phyloP scores from a whole-genome alignment of 2,329 filamentous ascomycete genomes.

The Leptographium flavum region DNA sequence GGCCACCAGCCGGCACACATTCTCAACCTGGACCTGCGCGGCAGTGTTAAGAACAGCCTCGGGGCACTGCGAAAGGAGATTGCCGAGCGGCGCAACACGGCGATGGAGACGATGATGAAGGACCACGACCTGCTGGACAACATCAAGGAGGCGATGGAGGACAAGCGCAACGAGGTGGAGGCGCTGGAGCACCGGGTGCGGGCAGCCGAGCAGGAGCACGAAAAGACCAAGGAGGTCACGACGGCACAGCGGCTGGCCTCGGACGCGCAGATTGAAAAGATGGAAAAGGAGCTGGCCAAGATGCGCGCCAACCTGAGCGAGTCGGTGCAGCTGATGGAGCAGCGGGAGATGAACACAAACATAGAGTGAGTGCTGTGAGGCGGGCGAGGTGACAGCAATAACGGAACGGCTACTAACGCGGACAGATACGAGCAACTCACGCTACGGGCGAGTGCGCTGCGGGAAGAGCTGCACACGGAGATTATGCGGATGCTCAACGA shows the following conservation, averaged over 20 bases:
- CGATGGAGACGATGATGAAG: constrained; percentile 84
- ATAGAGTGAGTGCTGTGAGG: constrained; percentile 55
- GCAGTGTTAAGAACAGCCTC: constrained; percentile 67
- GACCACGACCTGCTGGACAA: constrained; percentile 87
- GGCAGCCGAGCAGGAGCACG: constrained; percentile 84
- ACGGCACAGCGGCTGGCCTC: constrained; percentile 76
- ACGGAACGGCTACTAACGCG: neutral
- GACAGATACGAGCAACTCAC: constrained; percentile 77
- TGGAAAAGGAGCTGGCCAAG: constrained; percentile 94
- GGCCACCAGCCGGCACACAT: constrained; percentile 86
- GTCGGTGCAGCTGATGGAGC: constrained; percentile 81
- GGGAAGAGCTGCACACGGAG: constrained; percentile 96
- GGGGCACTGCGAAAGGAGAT: constrained; percentile 73
- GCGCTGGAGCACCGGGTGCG: constrained; percentile 77
- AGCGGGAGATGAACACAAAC: constrained; percentile 89
- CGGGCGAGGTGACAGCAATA: neutral
- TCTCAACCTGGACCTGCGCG: constrained; percentile 75
- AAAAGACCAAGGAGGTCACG: constrained; percentile 78
- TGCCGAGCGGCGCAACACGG: constrained; percentile 69
- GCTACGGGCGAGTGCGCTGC: constrained; percentile 65
- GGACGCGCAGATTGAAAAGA: constrained; percentile 93
- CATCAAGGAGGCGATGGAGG: constrained; percentile 92
- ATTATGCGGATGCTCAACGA: constrained; percentile 94
- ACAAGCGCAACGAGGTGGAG: constrained; percentile 86
- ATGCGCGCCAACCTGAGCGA: constrained; percentile 77